These are phyloP conservation scores for Ceratocystis ficicola DNA, from an alignment of 2,329 filamentous ascomycete species.

Conservation along the genomic window DNA sequence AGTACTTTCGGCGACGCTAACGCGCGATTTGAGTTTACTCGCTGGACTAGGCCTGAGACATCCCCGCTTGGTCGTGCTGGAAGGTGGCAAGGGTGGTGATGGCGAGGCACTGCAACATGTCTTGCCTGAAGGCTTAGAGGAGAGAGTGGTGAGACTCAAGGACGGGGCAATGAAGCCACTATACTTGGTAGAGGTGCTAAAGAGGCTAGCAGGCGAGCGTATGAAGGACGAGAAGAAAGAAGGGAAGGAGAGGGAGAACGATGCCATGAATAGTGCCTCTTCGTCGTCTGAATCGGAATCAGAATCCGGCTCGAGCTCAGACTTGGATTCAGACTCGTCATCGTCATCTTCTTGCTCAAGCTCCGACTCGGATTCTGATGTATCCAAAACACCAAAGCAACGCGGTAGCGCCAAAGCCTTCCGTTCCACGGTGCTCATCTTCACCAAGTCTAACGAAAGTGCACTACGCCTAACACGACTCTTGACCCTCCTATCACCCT, in stretches of 20 bases:
- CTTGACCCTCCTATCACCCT: constrained; percentile 52
- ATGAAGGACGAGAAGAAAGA: background rate
- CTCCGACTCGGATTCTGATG: constrained; percentile 24
- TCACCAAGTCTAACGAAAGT: constrained; percentile 81
- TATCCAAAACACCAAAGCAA: constrained; percentile 23
- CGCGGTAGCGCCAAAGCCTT: constrained; percentile 24
- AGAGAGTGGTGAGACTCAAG: constrained; percentile 25
- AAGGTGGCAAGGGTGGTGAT: constrained; percentile 35
- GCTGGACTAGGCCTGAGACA: constrained; percentile 58
- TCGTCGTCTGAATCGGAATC: background rate
- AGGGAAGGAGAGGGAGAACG: constrained; percentile 34
- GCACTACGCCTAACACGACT: constrained; percentile 78
- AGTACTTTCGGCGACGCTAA: constrained; percentile 85
- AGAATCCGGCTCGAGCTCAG: constrained; percentile 20
- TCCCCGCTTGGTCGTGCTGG: constrained; percentile 65
- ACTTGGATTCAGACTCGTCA: constrained; percentile 25
- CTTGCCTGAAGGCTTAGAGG: constrained; percentile 47
- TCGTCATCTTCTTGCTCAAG: constrained; percentile 28
- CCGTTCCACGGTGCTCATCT: constrained; percentile 54
- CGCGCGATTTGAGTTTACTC: constrained; percentile 68
- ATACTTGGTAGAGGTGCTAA: constrained; percentile 48
- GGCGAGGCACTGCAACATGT: constrained; percentile 31
- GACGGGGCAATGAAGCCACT: constrained; percentile 57
- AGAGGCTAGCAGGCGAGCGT: constrained; percentile 28
- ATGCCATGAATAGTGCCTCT: constrained; percentile 28